These are phyloP conservation scores for Pythium coloratum DNA, from an alignment of 352 stramenopile genomes.

Conservation along the genomic window DNA sequence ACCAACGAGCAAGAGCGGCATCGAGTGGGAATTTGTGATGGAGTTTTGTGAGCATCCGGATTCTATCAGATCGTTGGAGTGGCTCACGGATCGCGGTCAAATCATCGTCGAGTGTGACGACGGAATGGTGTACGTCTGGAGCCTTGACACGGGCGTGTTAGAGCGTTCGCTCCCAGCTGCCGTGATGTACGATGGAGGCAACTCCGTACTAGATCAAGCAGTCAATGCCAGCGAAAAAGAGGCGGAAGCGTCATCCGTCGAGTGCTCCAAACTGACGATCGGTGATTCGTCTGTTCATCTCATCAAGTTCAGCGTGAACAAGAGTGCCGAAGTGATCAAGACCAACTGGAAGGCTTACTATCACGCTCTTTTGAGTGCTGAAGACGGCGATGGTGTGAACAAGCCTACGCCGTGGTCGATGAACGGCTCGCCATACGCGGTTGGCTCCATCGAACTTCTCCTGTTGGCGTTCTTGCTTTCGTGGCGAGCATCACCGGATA, in stretches of 20 bases:
- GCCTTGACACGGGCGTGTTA: conserved; percentile 67
- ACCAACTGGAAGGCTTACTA: conserved; percentile 70
- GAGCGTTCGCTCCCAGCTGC: conserved; percentile 60
- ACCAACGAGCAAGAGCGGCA: conserved; percentile 8
- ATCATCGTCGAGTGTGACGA: conserved; percentile 73
- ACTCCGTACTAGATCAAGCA: conserved; percentile 22
- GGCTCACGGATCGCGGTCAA: conserved; percentile 60
- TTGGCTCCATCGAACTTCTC: conserved; percentile 68
- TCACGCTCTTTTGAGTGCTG: conserved; percentile 28
- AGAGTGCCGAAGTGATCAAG: conserved; percentile 69
- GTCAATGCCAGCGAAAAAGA: neutral
- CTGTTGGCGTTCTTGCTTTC: conserved; percentile 77
- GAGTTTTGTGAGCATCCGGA: conserved; percentile 68
- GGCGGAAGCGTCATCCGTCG: conserved; percentile 24
- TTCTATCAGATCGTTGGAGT: conserved; percentile 48
- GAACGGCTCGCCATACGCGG: conserved; percentile 50
- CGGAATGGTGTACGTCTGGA: conserved; percentile 82
- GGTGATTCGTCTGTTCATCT: conserved; percentile 58
- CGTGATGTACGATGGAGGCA: conserved; percentile 54
- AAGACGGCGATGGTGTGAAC: neutral
- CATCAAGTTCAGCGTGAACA: conserved; percentile 64
- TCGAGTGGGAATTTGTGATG: conserved; percentile 65
- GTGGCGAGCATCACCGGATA: conserved; percentile 63
- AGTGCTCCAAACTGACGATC: conserved; percentile 55
- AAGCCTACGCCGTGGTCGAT: conserved; percentile 5